Evolutionary conservation across 371 early-diverging fungal genomes (phyloP), one percentile per base, ranked within the genome.

Genomic region (Chytridium lagenaria): DNA sequence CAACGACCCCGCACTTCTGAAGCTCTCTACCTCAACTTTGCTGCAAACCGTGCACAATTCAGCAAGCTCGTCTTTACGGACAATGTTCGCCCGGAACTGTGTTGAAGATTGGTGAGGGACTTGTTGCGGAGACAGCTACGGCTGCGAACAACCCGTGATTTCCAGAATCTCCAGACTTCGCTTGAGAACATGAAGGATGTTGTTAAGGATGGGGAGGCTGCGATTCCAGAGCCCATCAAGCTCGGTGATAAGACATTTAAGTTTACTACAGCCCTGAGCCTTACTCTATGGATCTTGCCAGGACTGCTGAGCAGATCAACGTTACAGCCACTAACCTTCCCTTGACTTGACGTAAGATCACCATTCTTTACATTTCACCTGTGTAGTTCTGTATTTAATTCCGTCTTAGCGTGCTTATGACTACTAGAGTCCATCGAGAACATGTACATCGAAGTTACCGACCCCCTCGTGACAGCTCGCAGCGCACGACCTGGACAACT

Each of bases 401-500:
- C 67, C 44, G 44, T 12, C 7, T 19, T 37, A 34, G 7, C 65
- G 65, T 64, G 74, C 69, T 10, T 40, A 61, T n/a, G 74, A 74
- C 65, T 74, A 68, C 49, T 64, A 34, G 74, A 74, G 57, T 40
- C 63, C 37, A 68, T 74, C 30, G 74, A 74, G 38, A 61, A 61
- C 59, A 63, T 50, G 49, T 61, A 69, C 39, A 69, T 74, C 34
- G 59, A 50, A 3, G 38, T 74, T 39, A 50, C 68, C 63, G 36
- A 49, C 65, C 74, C 74, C 49, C 30, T 59, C n/a, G 74, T 65
- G 37, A 74, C 55, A 19, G 59, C 68, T n/a, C 44, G 59, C 28
- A 52, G 69, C 50, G 12, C 10, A 10, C 31, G 23, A 38, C 10
- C 19, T 23, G 64, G 50, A 50, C 12, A 40, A 36, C 63, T 69